A percentile compares a stretch with the other conserved stretches of the same genome.
Conservation (phyloP, 352 stramenopile species). For the Albugo candida region DNA sequence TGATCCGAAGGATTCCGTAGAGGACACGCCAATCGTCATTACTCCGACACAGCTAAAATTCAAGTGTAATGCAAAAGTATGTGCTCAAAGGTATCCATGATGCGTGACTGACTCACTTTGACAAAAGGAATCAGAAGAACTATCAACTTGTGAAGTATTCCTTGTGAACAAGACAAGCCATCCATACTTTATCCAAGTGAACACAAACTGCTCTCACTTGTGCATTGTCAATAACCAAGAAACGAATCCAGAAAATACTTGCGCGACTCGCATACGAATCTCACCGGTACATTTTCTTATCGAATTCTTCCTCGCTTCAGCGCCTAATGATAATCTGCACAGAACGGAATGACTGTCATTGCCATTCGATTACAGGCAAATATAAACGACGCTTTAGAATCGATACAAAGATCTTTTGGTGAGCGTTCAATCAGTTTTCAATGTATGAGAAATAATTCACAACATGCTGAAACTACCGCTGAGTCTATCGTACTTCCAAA, state of each 20-base stretch:
- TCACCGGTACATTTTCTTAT: conserved; percentile 1
- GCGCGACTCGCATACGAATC: conserved; percentile 1
- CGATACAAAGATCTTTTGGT: neutral
- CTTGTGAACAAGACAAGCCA: conserved; percentile 46
- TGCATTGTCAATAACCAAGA: conserved; percentile 25
- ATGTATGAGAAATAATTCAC: neutral
- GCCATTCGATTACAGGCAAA: conserved; percentile 18
- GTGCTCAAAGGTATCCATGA: neutral
- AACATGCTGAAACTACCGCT: neutral
- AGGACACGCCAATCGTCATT: neutral
- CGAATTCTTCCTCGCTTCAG: neutral
- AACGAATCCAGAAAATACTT: neutral
- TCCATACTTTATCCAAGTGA: conserved; percentile 36
- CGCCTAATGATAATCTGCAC: neutral
- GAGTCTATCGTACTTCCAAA: neutral
- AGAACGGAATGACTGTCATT: conserved; percentile 64
- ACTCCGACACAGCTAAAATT: neutral
- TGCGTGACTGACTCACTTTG: neutral
- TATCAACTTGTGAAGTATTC: conserved; percentile 33
- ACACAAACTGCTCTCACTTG: conserved; percentile 26
- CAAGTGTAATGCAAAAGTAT: neutral
- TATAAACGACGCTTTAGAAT: conserved; percentile 12
- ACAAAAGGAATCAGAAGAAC: conserved; percentile 8
- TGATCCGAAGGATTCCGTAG: neutral
- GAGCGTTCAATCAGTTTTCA: neutral